Percentiles rank a stretch among this genome's conserved stretches.
phyloP scores from a whole-genome alignment of 140 eudicot species.

The Oenanthe javanica region DNA sequence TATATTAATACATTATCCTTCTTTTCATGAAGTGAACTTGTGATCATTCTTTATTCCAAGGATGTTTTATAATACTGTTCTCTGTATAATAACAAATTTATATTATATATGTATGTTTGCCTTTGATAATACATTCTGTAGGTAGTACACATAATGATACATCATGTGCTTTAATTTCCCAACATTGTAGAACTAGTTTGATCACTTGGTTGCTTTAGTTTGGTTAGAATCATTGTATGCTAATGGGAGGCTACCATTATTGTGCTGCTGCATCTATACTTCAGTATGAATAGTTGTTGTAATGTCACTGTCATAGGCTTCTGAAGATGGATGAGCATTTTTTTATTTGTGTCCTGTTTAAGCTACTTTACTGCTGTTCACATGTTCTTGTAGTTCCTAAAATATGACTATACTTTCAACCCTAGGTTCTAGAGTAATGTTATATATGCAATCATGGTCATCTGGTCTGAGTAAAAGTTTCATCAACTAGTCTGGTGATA shows the following conservation, averaged over 20 bases:
- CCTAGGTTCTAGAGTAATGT: neutral
- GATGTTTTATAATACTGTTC: neutral
- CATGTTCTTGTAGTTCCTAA: conserved; percentile 11
- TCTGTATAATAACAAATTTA: neutral
- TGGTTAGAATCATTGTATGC: neutral
- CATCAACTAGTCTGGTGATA: neutral
- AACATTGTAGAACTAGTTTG: conserved; percentile 13
- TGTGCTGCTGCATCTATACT: conserved; percentile 4
- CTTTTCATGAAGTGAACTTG: neutral
- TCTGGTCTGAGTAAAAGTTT: neutral
- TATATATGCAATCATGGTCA: neutral
- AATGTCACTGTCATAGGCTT: conserved; percentile 13
- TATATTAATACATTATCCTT: neutral
- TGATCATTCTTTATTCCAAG: neutral
- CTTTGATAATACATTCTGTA: neutral
- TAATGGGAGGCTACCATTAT: conserved; percentile 11
- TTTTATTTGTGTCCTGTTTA: conserved; percentile 5
- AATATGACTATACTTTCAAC: conserved; percentile 1
- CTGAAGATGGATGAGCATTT: conserved; percentile 11
- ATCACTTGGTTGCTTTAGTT: conserved; percentile 1
- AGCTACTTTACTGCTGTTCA: conserved; percentile 9
- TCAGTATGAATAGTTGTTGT: conserved; percentile 13
- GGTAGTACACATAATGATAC: conserved; percentile 1
- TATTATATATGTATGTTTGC: neutral
- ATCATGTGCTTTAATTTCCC: neutral